Evolutionary conservation across 805 yeast genomes (phyloP).

Genomic region (Spathaspora arborariae): DNA sequence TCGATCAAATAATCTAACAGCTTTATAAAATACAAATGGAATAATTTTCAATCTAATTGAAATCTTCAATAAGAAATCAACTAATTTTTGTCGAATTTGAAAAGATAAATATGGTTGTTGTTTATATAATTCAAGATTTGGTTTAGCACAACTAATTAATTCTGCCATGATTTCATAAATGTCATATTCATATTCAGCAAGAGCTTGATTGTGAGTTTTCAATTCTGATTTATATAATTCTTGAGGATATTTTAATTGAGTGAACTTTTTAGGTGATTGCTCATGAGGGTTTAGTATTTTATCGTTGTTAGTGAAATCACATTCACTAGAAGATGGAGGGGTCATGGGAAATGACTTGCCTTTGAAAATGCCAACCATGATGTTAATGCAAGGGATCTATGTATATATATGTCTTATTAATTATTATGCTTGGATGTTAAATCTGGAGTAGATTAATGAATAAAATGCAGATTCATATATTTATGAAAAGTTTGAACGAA

Average conservation of each 20-base stretch:
- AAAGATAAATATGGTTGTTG: conserved; percentile 87
- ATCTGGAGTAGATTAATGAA: too few species aligned
- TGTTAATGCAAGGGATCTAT: background rate
- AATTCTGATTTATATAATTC: conserved; percentile 49
- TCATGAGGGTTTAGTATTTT: background rate
- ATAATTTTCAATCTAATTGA: conserved; percentile 60
- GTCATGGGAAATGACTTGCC: background rate
- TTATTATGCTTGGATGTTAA: too few species aligned
- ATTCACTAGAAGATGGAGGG: background rate
- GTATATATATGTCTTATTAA: too few species aligned
- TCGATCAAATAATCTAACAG: conserved; percentile 78
- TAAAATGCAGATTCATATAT: too few species aligned
- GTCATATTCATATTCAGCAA: conserved; percentile 53
- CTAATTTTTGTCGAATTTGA: conserved; percentile 65
- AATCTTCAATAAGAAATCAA: conserved; percentile 78
- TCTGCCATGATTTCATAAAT: conserved; percentile 37
- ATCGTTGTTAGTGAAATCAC: background rate
- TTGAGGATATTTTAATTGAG: conserved; percentile 49
- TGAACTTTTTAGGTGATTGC: conserved; percentile 18
- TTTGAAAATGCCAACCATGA: background rate
- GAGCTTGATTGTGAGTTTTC: conserved; percentile 38
- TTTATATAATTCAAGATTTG: conserved; percentile 56
- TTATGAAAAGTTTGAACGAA: too few species aligned
- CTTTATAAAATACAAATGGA: conserved; percentile 63
- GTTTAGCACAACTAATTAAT: conserved; percentile 35